These are phyloP conservation scores for Fragosphaeria purpurea DNA, from an alignment of 2,329 filamentous ascomycete genomes.

Conservation along the genomic window DNA sequence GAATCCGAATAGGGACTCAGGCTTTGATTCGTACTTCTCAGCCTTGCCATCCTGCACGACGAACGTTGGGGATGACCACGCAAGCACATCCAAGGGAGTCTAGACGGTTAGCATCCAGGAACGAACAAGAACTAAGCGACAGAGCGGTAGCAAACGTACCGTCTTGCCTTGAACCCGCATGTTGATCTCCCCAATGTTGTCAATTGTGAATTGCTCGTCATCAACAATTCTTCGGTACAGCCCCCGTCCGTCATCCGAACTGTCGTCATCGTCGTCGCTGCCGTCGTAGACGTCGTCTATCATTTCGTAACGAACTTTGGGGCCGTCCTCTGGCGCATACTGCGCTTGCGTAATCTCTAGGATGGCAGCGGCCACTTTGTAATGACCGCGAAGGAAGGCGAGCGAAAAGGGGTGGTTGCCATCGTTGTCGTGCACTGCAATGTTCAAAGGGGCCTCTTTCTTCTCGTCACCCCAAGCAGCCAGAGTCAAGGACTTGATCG, in stretches of 20 bases:
- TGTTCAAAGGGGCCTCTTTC: conserved; percentile 49
- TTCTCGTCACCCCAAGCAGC: conserved; percentile 44
- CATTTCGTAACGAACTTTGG: conserved; percentile 40
- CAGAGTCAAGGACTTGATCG: conserved; percentile 55
- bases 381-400: conserved; percentile 56
- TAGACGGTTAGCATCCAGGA: neutral
- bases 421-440: conserved; percentile 46
- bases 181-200: conserved; percentile 61
- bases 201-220: conserved; percentile 61
- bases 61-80: conserved; percentile 26
- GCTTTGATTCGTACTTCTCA: conserved; percentile 13
- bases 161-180: conserved; percentile 57
- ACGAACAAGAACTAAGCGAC: neutral
- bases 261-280: conserved; percentile 24
- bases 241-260: conserved; percentile 22
- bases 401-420: conserved; percentile 55
- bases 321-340: conserved; percentile 47
- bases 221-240: conserved; percentile 48
- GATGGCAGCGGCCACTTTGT: conserved; percentile 52
- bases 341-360: conserved; percentile 63
- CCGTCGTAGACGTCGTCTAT: conserved; percentile 25
- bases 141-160: neutral
- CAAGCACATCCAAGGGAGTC: conserved; percentile 44
- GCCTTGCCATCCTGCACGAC: conserved; percentile 20
- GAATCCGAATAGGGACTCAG: conserved; percentile 28